Conservation (phyloP, 106 monocot genomes). For the Platanthera zijinensis region DNA sequence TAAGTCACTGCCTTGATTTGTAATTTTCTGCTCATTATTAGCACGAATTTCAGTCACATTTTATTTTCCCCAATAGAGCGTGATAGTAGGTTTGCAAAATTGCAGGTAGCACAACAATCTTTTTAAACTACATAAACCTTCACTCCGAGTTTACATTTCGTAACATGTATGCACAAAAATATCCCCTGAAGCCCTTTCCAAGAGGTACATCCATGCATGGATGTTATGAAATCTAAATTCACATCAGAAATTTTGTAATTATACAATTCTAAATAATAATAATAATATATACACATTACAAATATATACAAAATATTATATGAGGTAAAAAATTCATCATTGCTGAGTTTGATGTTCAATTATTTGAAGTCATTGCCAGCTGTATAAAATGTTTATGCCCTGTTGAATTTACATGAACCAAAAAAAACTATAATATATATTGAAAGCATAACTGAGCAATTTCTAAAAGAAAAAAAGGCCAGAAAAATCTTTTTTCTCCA, state of each 20-base stretch:
- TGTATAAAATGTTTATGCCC: neutral
- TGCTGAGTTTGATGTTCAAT: neutral
- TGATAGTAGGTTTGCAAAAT: no score
- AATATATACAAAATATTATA: neutral
- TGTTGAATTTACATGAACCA: neutral
- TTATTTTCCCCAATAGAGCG: no score
- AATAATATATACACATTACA: neutral
- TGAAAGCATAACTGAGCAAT: neutral
- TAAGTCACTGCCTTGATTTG: no score
- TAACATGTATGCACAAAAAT: no score
- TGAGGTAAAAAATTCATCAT: neutral
- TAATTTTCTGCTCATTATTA: no score
- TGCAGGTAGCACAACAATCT: no score
- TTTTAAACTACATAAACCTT: no score
- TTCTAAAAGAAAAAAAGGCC: neutral
- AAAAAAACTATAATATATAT: neutral
- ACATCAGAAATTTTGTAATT: neutral
- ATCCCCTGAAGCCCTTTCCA: neutral
- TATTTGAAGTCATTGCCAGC: neutral
- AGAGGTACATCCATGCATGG: neutral
- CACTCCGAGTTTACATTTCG: no score
- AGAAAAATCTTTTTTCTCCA: neutral
- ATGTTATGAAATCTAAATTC: neutral
- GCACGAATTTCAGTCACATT: no score
- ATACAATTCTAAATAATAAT: neutral